These are phyloP conservation scores for Fusarium sp. DNA, from an alignment of 2,329 filamentous ascomycete species.

Conservation along the genomic window DNA sequence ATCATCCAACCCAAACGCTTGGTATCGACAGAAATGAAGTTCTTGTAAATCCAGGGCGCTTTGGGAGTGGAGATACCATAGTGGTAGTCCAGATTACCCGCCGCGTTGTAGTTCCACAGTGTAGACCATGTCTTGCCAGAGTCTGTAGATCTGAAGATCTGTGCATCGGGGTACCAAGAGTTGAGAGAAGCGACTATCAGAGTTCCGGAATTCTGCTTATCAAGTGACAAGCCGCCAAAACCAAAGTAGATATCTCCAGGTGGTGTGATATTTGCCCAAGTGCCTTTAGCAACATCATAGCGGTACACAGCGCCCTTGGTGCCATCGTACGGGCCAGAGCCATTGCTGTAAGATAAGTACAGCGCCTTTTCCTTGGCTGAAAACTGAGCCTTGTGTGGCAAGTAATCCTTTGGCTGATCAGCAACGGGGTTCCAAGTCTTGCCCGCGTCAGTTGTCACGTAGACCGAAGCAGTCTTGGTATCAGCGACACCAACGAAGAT, in stretches of 20 bases:
- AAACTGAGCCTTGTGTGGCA: constrained; percentile 68
- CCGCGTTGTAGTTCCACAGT: constrained; percentile 65
- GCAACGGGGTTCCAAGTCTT: constrained; percentile 65
- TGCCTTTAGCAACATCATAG: constrained; percentile 63
- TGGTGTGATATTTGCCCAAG: constrained; percentile 70
- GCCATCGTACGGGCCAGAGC: constrained; percentile 69
- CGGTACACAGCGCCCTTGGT: constrained; percentile 65
- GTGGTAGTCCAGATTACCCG: constrained; percentile 60
- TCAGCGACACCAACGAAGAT: constrained; percentile 70
- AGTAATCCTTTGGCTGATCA: constrained; percentile 63
- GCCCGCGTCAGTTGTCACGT: constrained; percentile 66
- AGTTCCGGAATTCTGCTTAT: constrained; percentile 67
- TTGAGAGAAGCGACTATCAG: constrained; percentile 69
- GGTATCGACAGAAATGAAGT: constrained; percentile 61
- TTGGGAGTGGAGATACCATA: constrained; percentile 62
- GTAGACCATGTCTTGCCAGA: constrained; percentile 67
- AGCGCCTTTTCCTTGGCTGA: constrained; percentile 65
- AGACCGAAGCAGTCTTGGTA: constrained; percentile 65
- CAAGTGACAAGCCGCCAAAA: constrained; percentile 68
- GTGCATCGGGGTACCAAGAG: constrained; percentile 70
- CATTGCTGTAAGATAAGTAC: constrained; percentile 68
- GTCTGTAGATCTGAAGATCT: constrained; percentile 68
- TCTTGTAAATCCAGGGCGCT: constrained; percentile 67
- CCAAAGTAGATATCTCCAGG: constrained; percentile 65
- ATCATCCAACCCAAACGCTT: constrained; percentile 73